A percentile compares a stretch with the other conserved stretches of the same genome.
These are phyloP conservation scores for Albatrellus ellisii DNA, from an alignment of 768 basidiomycete species.

Conservation along the genomic window DNA sequence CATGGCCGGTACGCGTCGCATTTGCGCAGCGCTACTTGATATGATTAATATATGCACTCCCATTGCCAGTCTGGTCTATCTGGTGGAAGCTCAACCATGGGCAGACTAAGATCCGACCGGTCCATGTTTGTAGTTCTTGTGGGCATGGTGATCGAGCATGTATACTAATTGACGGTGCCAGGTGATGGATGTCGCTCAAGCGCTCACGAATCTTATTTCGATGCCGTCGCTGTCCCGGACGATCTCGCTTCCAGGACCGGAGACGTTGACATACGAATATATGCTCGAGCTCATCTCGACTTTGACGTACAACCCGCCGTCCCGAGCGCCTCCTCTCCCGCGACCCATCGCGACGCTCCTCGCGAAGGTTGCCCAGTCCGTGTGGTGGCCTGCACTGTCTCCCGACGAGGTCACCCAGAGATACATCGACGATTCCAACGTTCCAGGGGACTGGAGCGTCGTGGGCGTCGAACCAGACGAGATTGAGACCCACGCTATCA, in stretches of 20 bases:
- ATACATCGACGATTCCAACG: slow-evolving; percentile 71
- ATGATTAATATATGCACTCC: slow-evolving; percentile 5
- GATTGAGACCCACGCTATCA: slow-evolving; percentile 81
- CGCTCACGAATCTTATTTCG: slow-evolving; percentile 62
- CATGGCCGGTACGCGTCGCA: slow-evolving; percentile 65
- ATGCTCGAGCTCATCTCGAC: slow-evolving; percentile 66
- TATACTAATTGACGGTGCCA: slow-evolving; percentile 18
- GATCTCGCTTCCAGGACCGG: slow-evolving; percentile 80
- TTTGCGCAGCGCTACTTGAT: slow-evolving; percentile 8
- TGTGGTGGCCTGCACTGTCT: slow-evolving; percentile 87
- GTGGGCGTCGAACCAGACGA: slow-evolving; percentile 73
- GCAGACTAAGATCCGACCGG: slow-evolving; percentile 77
- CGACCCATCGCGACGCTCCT: slow-evolving; percentile 53
- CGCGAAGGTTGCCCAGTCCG: slow-evolving; percentile 48
- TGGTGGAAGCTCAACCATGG: slow-evolving; percentile 91
- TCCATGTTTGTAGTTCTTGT: slow-evolving; percentile 52
- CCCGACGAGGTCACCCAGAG: slow-evolving; percentile 87
- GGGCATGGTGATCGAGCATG: slow-evolving; percentile 7
- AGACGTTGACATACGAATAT: slow-evolving; percentile 72
- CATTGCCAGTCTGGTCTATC: slow-evolving; percentile 81
- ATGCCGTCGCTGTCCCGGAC: slow-evolving; percentile 52
- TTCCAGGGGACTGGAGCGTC: slow-evolving; percentile 69
- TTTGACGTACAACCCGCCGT: slow-evolving; percentile 66
- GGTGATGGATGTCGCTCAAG: slow-evolving; percentile 93
- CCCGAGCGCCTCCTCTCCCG: slow-evolving; percentile 63